Evolutionary conservation across 257 asterid species (phyloP).

Genomic region (Plectranthus barbatus): DNA sequence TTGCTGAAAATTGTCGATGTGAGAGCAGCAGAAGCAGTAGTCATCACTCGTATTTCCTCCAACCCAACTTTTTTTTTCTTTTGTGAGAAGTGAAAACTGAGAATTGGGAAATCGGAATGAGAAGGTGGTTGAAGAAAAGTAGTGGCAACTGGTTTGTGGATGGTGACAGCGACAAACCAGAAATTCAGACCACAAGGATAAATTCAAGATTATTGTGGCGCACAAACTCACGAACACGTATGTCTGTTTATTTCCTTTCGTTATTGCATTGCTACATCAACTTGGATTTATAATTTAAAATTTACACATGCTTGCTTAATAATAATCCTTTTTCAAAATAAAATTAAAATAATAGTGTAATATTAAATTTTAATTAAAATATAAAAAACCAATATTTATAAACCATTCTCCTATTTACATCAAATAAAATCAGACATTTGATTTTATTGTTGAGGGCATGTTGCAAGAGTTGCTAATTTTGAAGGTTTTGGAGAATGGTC

Average conservation of each 20-base stretch:
- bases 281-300: background rate
- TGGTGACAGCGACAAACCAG: constrained; percentile 20
- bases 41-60: constrained; percentile 15
- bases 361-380: no score
- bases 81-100: background rate
- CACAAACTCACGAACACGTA: constrained; percentile 26
- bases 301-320: no score
- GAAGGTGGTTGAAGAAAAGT: background rate
- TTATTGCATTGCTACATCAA: background rate
- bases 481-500: no score
- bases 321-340: no score
- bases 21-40: constrained; percentile 35
- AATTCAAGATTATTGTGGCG: constrained; percentile 17
- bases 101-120: background rate
- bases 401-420: no score
- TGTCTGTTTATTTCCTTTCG: constrained; percentile 30
- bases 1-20: constrained; percentile 37
- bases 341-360: no score
- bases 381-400: no score
- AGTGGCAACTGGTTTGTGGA: constrained; percentile 8
- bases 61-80: background rate
- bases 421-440: no score
- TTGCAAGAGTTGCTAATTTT: no score
- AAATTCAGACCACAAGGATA: constrained; percentile 35
- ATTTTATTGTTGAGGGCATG: no score